Base-by-base conservation (phyloP, 225 moss, liverwort and hornwort genomes). In the Physcomitrium patens region DNA sequence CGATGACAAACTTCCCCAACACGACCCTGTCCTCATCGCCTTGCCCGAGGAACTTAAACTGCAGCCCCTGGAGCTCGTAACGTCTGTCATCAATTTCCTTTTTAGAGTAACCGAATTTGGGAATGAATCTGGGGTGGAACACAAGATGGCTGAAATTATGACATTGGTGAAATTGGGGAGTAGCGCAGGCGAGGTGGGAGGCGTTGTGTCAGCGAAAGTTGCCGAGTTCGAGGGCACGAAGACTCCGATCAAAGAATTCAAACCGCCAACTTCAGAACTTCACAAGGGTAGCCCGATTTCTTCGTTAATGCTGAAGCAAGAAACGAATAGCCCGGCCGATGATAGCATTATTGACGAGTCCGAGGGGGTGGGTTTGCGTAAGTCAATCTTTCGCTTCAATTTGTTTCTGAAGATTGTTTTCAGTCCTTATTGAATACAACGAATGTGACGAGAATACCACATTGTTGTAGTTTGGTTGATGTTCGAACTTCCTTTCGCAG, bases 41-140 rank as follows among this genome's bases (percentile, higher is more conserved):
- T 80, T 99, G 81, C 72, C 95, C 41, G 81, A 87, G 63, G 83
- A 79, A 66, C 94, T 93, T 73, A 68, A 83, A 37, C 77, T 77
- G 24, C 63, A 87, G 71, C 93, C 91, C 23, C 76, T 88, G 47
- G 55, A 78, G 78, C 80, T 88, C 16, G 73, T 88, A 19, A 85
- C 82, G 28, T 85, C 85, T 37, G 78, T 85, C 10, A 85, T 88
- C 20, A 85, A 85, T 54, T 88, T 88, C 76, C 73, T 88, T 15
- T 85, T 85, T 24, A 50, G 88, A 52, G 80, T 78, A 70, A 85
- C 88, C 11, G 83, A 85, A 76, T 63, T 88, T 1, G 72, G 73
- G 42, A 72, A n/a, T 26, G 82, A 85, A 49, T 73, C 80, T n/a
- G 57, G 73, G 37, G 80, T 85, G 65, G 85, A 85, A 67, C 5